Conservation (phyloP, 768 basidiomycete species). For the Grammothele lineata region DNA sequence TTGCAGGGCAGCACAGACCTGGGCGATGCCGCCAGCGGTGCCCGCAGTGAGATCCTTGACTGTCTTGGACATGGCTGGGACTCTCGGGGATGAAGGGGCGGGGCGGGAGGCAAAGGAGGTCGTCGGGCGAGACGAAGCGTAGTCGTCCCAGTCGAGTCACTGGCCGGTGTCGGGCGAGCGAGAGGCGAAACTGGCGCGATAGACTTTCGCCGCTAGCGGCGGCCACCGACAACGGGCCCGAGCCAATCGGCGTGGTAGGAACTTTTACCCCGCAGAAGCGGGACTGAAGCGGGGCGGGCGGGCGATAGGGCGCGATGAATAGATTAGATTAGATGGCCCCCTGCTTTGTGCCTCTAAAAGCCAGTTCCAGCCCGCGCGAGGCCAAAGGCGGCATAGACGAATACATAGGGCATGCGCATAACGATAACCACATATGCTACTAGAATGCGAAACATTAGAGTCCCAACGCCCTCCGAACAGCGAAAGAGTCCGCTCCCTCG, state of each 20-base stretch:
- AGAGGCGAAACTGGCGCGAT: conserved; percentile 6
- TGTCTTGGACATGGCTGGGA: conserved; percentile 46
- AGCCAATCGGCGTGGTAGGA: no score
- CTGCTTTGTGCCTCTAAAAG: no score
- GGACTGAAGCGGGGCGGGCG: no score
- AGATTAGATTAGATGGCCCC: no score
- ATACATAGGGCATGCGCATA: conserved; percentile 6
- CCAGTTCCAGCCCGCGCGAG: no score
- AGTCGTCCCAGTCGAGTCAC: conserved; percentile 21
- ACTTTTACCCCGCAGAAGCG: no score
- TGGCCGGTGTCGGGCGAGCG: no score
- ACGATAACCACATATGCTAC: conserved; percentile 12
- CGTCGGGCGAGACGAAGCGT: conserved; percentile 2
- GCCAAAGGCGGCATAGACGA: background rate
- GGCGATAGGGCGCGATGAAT: no score
- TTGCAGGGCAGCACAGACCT: conserved; percentile 40
- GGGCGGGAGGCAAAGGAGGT: background rate
- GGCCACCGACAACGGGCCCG: no score
- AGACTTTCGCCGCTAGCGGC: background rate
- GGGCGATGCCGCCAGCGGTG: conserved; percentile 86
- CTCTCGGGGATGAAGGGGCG: background rate
- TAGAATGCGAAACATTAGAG: conserved; percentile 15
- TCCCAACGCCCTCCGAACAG: conserved; percentile 13
- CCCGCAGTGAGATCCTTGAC: conserved; percentile 87
- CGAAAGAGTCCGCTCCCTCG: conserved; percentile 15